Evolutionary conservation across 179 eudicot species (phyloP), one percentile per base, ranked within the genome.

Genomic region (Vitellaria paradoxa): DNA sequence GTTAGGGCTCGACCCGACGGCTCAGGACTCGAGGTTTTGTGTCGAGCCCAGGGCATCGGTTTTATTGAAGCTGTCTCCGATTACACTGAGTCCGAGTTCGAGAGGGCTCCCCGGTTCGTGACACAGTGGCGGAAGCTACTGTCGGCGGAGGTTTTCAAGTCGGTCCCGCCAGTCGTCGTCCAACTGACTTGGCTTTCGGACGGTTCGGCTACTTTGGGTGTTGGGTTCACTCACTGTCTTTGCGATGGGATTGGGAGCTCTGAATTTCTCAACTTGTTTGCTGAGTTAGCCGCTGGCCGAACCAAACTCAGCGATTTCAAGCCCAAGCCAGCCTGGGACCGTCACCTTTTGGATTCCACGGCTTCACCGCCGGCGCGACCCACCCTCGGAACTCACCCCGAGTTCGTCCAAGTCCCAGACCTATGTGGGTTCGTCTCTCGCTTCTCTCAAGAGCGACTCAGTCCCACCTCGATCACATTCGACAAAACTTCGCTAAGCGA

Each of bases 141-240:
- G 69, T 81, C 90, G 15, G 75, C 80, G 26, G 79, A 83, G 23
- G 88, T 85, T 45, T 84, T 81, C n/a, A 91, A 89, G 24, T 85
- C 89, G 3, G 83, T 70, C 40, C 96, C 94, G 59, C 88, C 89
- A 0, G 59, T 91, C 4, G 90, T 85, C 3, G 87, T 91, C 23
- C 97, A 91, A 88, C 90, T 93, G 76, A 91, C 97, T 65, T 93
- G 97, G 97, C 91, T 93, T 0, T 72, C 88, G 7, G 92, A 90
- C 67, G 94, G 89, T 7, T 81, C 84, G 3, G 94, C 86, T 0
- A 86, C 88, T 1, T 18, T 91, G 26, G 88, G 79, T 9, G 84
- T 86, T 14, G 96, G 96, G 66, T 93, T 93, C 57, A 88, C 82
- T 18, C 97, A 93, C 67, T 86, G 90, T 23, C 7, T 91, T 4